Conservation (phyloP, 2,329 filamentous ascomycete species). For the Clonostachys solani region DNA sequence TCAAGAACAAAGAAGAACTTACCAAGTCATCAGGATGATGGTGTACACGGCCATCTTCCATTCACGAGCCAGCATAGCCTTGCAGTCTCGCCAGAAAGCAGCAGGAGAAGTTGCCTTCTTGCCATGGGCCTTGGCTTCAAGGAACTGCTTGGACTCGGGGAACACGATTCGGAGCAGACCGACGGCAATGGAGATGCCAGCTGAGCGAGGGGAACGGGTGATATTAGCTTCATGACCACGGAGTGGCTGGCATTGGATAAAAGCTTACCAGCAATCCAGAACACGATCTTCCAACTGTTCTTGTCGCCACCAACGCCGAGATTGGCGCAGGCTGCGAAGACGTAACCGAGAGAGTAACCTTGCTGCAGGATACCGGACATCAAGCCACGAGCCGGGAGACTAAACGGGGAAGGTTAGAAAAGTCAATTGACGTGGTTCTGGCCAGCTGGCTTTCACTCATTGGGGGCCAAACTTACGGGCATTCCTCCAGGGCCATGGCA, state of each 20-base stretch:
- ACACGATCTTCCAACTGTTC: conserved; percentile 70
- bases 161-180: conserved; percentile 64
- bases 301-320: conserved; percentile 63
- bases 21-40: conserved; percentile 72
- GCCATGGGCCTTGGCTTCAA: conserved; percentile 60
- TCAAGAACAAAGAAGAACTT: conserved; percentile 57
- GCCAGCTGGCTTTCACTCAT: neutral
- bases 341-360: conserved; percentile 77
- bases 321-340: conserved; percentile 72
- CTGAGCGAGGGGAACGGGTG: conserved; percentile 16
- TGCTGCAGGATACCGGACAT: conserved; percentile 82
- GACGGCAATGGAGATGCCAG: conserved; percentile 63
- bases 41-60: conserved; percentile 79
- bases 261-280: conserved; percentile 58
- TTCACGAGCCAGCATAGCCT: conserved; percentile 61
- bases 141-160: conserved; percentile 72
- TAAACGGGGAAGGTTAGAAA: conserved; percentile 16
- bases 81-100: conserved; percentile 67
- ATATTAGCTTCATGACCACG: neutral
- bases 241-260: conserved; percentile 2
- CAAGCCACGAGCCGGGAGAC: conserved; percentile 65
- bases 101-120: conserved; percentile 37
- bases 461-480: conserved; percentile 42
- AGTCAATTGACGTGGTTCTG: neutral
- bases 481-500: conserved; percentile 73